Percentiles rank a stretch among this genome's conserved stretches.
Conservation (phyloP, 2,329 filamentous ascomycete genomes). For the Botryotinia convoluta region DNA sequence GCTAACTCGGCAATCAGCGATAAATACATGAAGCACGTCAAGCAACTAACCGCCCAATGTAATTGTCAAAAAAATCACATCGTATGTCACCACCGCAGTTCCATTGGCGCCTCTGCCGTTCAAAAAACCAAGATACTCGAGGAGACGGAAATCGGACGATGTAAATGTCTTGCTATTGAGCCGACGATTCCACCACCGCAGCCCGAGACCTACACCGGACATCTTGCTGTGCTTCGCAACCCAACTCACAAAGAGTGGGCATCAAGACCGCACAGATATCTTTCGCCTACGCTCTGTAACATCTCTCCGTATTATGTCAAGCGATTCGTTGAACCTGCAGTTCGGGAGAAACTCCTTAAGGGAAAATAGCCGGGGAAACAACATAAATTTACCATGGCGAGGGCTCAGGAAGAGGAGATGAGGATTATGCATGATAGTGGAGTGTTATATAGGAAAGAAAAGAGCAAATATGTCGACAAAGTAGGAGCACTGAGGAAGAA, state of each 20-base stretch:
- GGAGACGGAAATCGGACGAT: neutral
- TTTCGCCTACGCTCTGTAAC: neutral
- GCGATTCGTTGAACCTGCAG: neutral
- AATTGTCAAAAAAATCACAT: neutral
- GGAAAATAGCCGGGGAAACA: too few relatives aligned
- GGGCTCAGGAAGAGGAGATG: fast-evolving
- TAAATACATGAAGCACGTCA: neutral
- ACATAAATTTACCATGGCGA: neutral
- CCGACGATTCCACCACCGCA: neutral
- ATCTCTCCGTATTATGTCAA: neutral
- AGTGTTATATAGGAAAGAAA: neutral
- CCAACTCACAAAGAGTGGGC: neutral
- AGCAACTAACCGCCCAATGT: neutral
- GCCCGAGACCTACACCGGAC: neutral
- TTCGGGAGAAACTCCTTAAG: fast-evolving
- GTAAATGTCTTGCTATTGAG: neutral
- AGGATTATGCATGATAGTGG: fast-evolving
- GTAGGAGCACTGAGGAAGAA: neutral
- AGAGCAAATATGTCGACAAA: neutral
- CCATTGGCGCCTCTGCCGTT: neutral
- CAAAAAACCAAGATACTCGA: neutral
- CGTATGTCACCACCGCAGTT: neutral
- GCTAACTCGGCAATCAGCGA: neutral
- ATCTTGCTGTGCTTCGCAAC: conserved; percentile 2
- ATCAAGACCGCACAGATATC: neutral